phyloP scores from a whole-genome alignment of 116 monocot species.

The Dioscorea cayenensis region DNA sequence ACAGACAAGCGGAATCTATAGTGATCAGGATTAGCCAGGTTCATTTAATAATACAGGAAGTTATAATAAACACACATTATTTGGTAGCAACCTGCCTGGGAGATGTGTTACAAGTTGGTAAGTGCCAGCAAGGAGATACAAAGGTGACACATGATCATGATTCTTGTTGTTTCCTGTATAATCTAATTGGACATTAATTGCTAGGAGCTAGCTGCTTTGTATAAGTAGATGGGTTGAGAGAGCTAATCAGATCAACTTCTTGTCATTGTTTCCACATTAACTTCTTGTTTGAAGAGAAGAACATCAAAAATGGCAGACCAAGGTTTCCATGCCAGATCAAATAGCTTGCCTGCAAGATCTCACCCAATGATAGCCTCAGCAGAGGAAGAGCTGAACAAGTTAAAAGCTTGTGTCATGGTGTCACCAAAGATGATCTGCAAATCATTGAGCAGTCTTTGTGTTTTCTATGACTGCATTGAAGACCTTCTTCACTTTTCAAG shows the following conservation, averaged over 20 bases:
- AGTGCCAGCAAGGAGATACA: too few species aligned
- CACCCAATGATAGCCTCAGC: constrained; percentile 1
- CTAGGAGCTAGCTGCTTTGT: too few species aligned
- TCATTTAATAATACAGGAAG: too few species aligned
- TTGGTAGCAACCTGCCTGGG: background rate
- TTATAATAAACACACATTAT: background rate
- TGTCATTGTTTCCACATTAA: constrained; percentile 1
- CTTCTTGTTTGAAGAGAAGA: background rate
- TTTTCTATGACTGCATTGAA: too few species aligned
- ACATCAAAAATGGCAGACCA: background rate
- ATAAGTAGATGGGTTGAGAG: too few species aligned
- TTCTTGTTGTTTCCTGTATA: too few species aligned
- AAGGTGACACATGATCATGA: too few species aligned
- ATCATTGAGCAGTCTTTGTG: too few species aligned
- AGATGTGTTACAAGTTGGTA: background rate
- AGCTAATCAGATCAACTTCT: background rate
- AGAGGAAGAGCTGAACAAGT: constrained; percentile 22
- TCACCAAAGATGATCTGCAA: background rate
- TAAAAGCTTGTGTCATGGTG: background rate
- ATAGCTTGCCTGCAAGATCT: constrained; percentile 15
- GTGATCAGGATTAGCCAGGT: background rate
- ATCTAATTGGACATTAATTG: too few species aligned
- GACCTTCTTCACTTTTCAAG: too few species aligned
- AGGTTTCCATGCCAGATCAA: constrained; percentile 12
- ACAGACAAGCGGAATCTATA: background rate